These are phyloP conservation scores for Nicotiana noctiflora DNA, from an alignment of 257 asterid genomes.

Conservation along the genomic window DNA sequence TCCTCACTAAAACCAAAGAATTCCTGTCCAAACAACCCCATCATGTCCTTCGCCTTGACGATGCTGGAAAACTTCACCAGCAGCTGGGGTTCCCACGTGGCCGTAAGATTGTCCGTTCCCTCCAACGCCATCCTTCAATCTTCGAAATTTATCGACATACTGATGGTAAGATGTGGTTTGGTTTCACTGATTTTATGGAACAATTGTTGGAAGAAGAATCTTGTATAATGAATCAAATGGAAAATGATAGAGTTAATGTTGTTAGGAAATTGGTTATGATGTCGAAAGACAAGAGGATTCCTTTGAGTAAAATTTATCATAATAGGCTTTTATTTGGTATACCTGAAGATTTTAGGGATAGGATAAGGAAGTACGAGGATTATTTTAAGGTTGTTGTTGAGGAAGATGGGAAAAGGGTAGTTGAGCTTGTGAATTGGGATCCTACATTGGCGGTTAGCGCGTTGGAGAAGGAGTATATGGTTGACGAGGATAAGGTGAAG, in stretches of 20 bases:
- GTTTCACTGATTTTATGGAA: slow-evolving; percentile 71
- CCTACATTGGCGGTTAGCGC: slow-evolving; percentile 59
- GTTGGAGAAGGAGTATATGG: slow-evolving; percentile 61
- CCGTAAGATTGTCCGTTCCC: slow-evolving; percentile 51
- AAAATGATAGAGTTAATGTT: slow-evolving; percentile 41
- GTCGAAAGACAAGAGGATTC: slow-evolving; percentile 55
- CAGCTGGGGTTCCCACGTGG: slow-evolving; percentile 93
- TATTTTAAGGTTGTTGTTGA: slow-evolving; percentile 49
- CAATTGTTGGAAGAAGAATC: slow-evolving; percentile 37
- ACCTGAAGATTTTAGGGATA: slow-evolving; percentile 77
- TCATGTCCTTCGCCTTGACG: slow-evolving; percentile 67
- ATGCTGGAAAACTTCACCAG: slow-evolving; percentile 79
- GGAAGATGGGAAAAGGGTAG: slow-evolving; percentile 58
- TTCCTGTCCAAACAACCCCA: slow-evolving; percentile 70
- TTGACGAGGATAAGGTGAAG: slow-evolving; percentile 77
- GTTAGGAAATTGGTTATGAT: slow-evolving; percentile 80
- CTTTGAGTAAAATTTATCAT: slow-evolving; percentile 73
- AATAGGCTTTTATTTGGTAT: slow-evolving; percentile 71
- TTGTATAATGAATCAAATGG: slow-evolving; percentile 33
- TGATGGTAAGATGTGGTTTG: slow-evolving; percentile 77
- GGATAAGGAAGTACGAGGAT: slow-evolving; percentile 53
- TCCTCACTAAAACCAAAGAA: slow-evolving; percentile 62
- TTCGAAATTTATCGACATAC: slow-evolving; percentile 63
- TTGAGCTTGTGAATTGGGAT: slow-evolving; percentile 84
- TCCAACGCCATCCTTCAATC: slow-evolving; percentile 65